These are phyloP conservation scores for Mycena pura DNA, from an alignment of 768 basidiomycete species.

Conservation along the genomic window DNA sequence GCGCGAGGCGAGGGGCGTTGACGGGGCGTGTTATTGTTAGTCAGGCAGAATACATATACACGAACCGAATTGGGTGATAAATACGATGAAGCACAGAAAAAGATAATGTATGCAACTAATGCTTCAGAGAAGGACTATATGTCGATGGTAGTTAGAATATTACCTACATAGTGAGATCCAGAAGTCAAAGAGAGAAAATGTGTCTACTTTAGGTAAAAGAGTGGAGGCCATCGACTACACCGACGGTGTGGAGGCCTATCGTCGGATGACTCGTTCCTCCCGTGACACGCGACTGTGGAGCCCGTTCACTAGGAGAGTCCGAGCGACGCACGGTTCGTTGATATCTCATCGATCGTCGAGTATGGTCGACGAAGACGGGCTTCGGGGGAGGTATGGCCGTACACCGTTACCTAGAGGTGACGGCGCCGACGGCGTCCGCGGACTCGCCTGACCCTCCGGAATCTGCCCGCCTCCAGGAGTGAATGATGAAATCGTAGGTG, in stretches of 20 bases:
- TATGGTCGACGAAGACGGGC: constrained; percentile 28
- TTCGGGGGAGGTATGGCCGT: constrained; percentile 36
- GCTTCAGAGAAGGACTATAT: constrained; percentile 16
- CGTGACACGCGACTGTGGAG: background rate
- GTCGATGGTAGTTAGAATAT: background rate
- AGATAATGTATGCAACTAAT: constrained; percentile 18
- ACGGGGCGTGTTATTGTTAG: constrained; percentile 7
- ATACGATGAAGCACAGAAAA: constrained; percentile 12
- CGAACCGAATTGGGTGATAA: constrained; percentile 16
- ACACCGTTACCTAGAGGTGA: constrained; percentile 13
- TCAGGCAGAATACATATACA: constrained; percentile 14
- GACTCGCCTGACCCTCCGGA: too few relatives aligned
- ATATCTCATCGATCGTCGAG: constrained; percentile 15
- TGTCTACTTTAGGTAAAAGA: constrained; percentile 9
- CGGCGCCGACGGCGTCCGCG: constrained; percentile 22
- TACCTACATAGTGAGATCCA: background rate
- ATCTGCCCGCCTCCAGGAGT: constrained; percentile 5
- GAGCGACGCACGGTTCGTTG: background rate
- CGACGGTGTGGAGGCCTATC: too few relatives aligned
- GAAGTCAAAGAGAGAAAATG: background rate
- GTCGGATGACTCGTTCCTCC: background rate
- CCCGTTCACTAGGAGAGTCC: background rate
- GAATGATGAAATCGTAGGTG: constrained; percentile 30
- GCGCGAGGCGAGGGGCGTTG: constrained; percentile 15
- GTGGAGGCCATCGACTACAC: too few relatives aligned